Evolutionary conservation across 495 filamentous ascomycete genomes (phyloP), one percentile per base, ranked within the genome.

Genomic region (Recurvomyces mirabilis): DNA sequence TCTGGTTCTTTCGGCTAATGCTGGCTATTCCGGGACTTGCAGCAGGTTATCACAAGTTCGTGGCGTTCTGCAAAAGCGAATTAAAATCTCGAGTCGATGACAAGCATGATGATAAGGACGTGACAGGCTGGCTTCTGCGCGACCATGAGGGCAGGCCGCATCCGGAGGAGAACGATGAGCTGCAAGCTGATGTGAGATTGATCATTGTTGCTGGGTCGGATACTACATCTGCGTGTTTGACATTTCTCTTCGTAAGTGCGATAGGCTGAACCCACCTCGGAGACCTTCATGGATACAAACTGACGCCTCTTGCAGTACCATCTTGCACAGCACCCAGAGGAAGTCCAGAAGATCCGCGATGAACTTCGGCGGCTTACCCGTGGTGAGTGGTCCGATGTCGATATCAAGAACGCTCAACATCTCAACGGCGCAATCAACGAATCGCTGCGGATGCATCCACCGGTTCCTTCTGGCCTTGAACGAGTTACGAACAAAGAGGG

Each of bases 371-470:
- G 32, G 10, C 49, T 55, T 9, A 34, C 49, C 3, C 35, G 32
- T 6, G 13, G 33, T 6, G 38, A 52, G 11, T 56, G 48, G 46
- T 38, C 34, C 2, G 43, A 47, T 38, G 49, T 49, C 5, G 42
- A 49, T 12, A 36, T 56, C n/a, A 44, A 54, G 22, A 17, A 46
- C n/a, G 43, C 53, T 12, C 45, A 34, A 11, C 53, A 68, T 41
- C 49, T 78, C n/a, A 68, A 71, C 41, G 60, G 62, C 11, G 61
- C 70, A 20, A 74, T 76, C 51, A 65, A 68, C 19, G 76, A 82
- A 55, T 62, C 74, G 0, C 56, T 81, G 28, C 62, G 76, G 0
- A 53, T 80, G 11, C 65, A 77, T 46, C 64, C 68, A 1, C 69
- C 71, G 3, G 68, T 69, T 0, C 64, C 68, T 0, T 61, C 60